Percentiles rank a stretch among this genome's conserved stretches.
Conservation (phyloP, 192 early-diverging fungal species). For the Coemansia sp. region DNA sequence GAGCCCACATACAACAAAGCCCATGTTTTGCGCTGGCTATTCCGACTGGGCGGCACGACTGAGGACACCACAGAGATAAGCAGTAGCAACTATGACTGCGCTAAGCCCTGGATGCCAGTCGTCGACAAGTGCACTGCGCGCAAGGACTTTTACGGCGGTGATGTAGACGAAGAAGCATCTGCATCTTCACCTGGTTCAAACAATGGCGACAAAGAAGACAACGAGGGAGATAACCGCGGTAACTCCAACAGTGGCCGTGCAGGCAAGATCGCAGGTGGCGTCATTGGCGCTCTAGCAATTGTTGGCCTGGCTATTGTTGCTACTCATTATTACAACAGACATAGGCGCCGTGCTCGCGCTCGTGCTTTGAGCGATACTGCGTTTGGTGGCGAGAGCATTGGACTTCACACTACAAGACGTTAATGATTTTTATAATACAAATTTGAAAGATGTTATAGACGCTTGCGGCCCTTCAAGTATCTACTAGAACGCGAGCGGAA, state of each 20-base stretch:
- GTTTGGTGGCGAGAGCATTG: constrained; percentile 36
- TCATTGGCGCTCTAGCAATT: constrained; percentile 28
- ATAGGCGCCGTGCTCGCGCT: constrained; percentile 32
- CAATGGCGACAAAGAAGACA: not conserved
- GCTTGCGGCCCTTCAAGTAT: constrained; percentile 49
- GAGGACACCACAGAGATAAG: constrained; percentile 26
- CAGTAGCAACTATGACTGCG: constrained; percentile 38
- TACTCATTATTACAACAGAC: constrained; percentile 48
- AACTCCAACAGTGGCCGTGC: constrained; percentile 21
- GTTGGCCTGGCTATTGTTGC: constrained; percentile 36
- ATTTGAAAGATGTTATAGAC: constrained; percentile 9
- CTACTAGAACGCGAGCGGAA: constrained; percentile 50
- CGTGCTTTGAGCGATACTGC: constrained; percentile 29
- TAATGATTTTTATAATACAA: not conserved
- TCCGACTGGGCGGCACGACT: constrained; percentile 42
- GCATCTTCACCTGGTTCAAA: not conserved
- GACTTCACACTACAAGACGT: constrained; percentile 18
- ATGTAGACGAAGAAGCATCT: not conserved
- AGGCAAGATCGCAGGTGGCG: constrained; percentile 49
- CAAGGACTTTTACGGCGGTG: constrained; percentile 37
- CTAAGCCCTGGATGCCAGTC: constrained; percentile 28
- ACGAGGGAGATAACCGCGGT: not conserved
- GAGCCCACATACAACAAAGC: constrained; percentile 31
- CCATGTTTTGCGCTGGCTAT: constrained; percentile 32
- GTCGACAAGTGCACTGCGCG: constrained; percentile 33